Base-by-base conservation (phyloP, 495 filamentous ascomycete species). In the Aspergillus sclerotioniger region DNA sequence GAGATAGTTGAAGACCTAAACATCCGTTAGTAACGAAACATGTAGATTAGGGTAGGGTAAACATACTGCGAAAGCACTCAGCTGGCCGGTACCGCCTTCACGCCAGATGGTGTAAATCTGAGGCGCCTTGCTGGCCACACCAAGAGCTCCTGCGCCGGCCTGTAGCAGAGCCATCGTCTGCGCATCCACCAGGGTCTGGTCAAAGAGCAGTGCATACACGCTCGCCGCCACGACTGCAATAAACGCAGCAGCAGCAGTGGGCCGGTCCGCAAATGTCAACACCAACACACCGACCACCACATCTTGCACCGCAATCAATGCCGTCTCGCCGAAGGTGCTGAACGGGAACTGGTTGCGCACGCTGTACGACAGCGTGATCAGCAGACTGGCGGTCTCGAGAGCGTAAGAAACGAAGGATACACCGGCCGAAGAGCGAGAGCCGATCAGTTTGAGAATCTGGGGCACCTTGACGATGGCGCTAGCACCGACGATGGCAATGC, bases 1-100 rank as follows among this genome's bases (percentile, higher is more conserved):
- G 64, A 98, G 91, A 73, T 96, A 98, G 80, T 96, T 97, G 80
- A 98, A 96, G 51, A 98, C 92, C 93, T 98, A 48, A 49, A 67
- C 51, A 68, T 57, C 41, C 32, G 16, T 16, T 12, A 32, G 15
- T 32, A 31, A 49, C 20, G 10, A 33, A 32, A 32, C 16, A 25
- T n/a, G 12, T 53, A 46, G n/a, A 28, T 50, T n/a, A 10, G 20
- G 51, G 13, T 31, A 19, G 9, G 3, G 31, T 19, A 48, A 49
- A 82, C 89, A 77, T 80, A 97, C 94, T 53, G 92, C 90, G 72
- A 96, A 97, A 54, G 95, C 95, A 70, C 90, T 96, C 68, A 98
- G 77, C 80, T 97, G 93, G 50, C 94, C 94, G 12, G 94, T 98
- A 37, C 90, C 88, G 21, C 91, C 92, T 69, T 96, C 74, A 58